Conservation (phyloP, 1,284 basidiomycete species). For the Ganoderma resinaceum region DNA sequence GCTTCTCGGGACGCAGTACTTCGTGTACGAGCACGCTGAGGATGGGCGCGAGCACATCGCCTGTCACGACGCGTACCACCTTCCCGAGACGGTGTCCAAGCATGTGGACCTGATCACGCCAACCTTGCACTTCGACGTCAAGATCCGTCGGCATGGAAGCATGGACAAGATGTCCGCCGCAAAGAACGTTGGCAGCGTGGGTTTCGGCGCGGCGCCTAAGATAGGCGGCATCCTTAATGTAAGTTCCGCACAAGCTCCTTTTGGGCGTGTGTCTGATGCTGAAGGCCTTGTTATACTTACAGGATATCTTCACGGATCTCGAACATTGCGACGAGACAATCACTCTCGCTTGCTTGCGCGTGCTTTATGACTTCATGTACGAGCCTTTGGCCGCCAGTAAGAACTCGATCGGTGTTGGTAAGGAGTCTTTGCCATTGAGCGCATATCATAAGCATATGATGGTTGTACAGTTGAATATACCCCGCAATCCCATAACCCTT, state of each 20-base stretch:
- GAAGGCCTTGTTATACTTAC: conserved; percentile 17
- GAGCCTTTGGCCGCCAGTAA: conserved; percentile 47
- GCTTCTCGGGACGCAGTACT: conserved; percentile 53
- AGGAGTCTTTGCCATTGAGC: conserved; percentile 16
- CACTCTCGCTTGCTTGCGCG: conserved; percentile 59
- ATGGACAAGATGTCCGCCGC: conserved; percentile 16
- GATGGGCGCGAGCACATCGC: conserved; percentile 28
- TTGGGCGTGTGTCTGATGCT: not conserved
- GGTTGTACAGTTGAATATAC: conserved; percentile 52
- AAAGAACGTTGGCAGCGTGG: conserved; percentile 26
- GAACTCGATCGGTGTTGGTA: conserved; percentile 59
- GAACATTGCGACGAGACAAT: conserved; percentile 48
- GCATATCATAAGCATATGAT: conserved; percentile 23
- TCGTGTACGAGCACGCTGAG: conserved; percentile 47
- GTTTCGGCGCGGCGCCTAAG: conserved; percentile 11
- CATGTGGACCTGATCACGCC: conserved; percentile 35
- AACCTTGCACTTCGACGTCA: conserved; percentile 35
- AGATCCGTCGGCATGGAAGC: conserved; percentile 20
- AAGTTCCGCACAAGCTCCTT: conserved; percentile 40
- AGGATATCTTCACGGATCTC: conserved; percentile 25
- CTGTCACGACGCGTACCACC: conserved; percentile 29
- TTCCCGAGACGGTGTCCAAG: conserved; percentile 33
- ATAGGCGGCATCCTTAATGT: conserved; percentile 51
- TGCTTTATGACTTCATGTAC: conserved; percentile 57
- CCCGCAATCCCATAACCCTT: conserved; percentile 51